phyloP scores from a whole-genome alignment of 306 rosid genomes.

The Hippophae rhamnoides region DNA sequence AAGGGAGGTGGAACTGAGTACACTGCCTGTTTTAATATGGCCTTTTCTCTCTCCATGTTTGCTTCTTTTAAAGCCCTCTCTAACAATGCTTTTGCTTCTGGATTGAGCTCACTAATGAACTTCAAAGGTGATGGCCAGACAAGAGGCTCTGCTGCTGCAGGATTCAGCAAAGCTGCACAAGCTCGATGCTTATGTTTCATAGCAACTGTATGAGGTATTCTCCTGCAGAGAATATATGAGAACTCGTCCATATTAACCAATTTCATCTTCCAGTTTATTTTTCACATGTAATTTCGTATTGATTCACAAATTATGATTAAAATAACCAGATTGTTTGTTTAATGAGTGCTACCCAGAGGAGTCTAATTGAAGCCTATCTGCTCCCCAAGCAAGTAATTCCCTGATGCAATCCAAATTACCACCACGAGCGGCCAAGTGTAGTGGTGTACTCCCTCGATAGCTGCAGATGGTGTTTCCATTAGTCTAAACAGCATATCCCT shows the following conservation, averaged over 20 bases:
- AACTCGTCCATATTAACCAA: too few relatives aligned
- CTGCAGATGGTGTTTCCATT: slow-evolving; percentile 42
- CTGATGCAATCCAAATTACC: slow-evolving; percentile 82
- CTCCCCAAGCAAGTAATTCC: slow-evolving; percentile 84
- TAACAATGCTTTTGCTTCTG: slow-evolving; percentile 68
- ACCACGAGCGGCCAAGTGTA: slow-evolving; percentile 81
- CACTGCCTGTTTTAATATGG: slow-evolving; percentile 39
- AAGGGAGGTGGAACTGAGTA: slow-evolving; percentile 31
- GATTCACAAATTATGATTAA: too few relatives aligned
- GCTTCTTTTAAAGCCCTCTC: slow-evolving; percentile 76
- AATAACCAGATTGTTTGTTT: not conserved
- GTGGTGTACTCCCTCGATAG: slow-evolving; percentile 71
- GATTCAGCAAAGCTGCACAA: slow-evolving; percentile 71
- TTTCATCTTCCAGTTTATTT: too few relatives aligned
- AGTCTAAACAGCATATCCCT: slow-evolving; percentile 20
- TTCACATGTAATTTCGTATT: too few relatives aligned
- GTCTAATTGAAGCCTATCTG: slow-evolving; percentile 74
- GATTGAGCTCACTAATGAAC: slow-evolving; percentile 77
- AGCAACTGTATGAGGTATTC: slow-evolving; percentile 68
- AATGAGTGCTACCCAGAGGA: slow-evolving; percentile 51
- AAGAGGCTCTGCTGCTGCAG: slow-evolving; percentile 79
- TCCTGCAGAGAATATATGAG: slow-evolving; percentile 33
- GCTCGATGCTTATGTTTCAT: slow-evolving; percentile 51
- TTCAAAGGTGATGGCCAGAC: slow-evolving; percentile 91
- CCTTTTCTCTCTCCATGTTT: slow-evolving; percentile 77